Evolutionary conservation across 371 early-diverging fungal species (phyloP).

Genomic region (Capillidium rhysosporum): DNA sequence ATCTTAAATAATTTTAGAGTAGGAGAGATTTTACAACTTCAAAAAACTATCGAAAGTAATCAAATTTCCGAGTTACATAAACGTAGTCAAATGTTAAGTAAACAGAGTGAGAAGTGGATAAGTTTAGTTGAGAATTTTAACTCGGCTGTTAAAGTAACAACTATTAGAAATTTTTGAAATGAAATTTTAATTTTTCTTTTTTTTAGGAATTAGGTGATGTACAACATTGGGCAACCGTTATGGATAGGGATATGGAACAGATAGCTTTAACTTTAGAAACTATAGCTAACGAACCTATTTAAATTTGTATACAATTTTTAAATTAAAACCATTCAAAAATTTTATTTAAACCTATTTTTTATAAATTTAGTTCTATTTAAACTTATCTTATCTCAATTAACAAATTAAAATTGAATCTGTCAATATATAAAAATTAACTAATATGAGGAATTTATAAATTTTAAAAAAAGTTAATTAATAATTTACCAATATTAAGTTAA

Average conservation of each 20-base stretch:
- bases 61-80: constrained; percentile 20
- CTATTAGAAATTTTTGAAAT: background rate
- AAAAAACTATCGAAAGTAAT: constrained; percentile 34
- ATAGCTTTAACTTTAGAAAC: constrained; percentile 21
- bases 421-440: too few species aligned
- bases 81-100: constrained; percentile 15
- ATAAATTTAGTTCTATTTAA: too few species aligned
- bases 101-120: constrained; percentile 39
- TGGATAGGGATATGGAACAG: constrained; percentile 39
- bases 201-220: constrained; percentile 66
- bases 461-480: too few species aligned
- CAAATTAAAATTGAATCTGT: too few species aligned
- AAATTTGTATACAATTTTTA: too few species aligned
- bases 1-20: too few species aligned
- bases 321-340: too few species aligned
- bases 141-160: constrained; percentile 25
- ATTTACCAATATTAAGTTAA: too few species aligned
- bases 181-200: too few species aligned
- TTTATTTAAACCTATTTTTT: too few species aligned
- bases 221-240: constrained; percentile 48
- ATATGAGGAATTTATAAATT: too few species aligned
- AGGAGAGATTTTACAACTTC: constrained; percentile 18
- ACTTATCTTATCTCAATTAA: too few species aligned
- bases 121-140: constrained; percentile 31
- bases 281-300: background rate